Base-by-base conservation (phyloP, 805 yeast genomes). In the Pichia exigua region DNA sequence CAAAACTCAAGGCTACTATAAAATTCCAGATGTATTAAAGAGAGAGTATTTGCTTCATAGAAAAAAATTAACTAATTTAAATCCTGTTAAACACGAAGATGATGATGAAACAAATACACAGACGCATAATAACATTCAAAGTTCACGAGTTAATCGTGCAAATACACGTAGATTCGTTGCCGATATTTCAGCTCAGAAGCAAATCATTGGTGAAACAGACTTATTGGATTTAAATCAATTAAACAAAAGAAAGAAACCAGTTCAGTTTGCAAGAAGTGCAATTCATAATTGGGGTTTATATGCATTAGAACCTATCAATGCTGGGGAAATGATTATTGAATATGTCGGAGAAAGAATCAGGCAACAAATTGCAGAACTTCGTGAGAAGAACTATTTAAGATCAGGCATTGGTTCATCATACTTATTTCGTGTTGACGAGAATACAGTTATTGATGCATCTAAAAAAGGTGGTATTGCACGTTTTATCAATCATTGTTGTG, bases 241-340 rank as follows among this genome's bases (percentile, higher is more conserved):
- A 59, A 87, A 88, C 57, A 90, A 88, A 63, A 78, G 97, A 56
- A 87, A 85, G 66, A 92, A 92, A 62, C 96, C 96, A 0, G 97
- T 92, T 10, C 85, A 94, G n/a, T 91, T 91, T 73, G 97, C 97
- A 0, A 75, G 98, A 49, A 90, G 97, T 2, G 95, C 97, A 0
- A 94, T 94, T 62, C 99, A 94, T 66, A 89, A 92, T 63, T 94
- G 99, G 99, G 99, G 99, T 0, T 71, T 94, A 41, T 94, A 90
- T 68, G 99, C 99, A 0, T 71, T 87, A 61, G 98, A 94, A 62
- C 95, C 95, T 2, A 94, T 94, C 63, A 87, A 89, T n/a, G 95
- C 94, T 0, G 86, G 83, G 58, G 99, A 94, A 67, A 92, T 94
- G 97, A 90, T 94, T 62, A 92, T 94, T 53, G 99, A 94, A 67